Conservation (phyloP, 2,329 filamentous ascomycete genomes). For the Aspergillus thermomutatus region DNA sequence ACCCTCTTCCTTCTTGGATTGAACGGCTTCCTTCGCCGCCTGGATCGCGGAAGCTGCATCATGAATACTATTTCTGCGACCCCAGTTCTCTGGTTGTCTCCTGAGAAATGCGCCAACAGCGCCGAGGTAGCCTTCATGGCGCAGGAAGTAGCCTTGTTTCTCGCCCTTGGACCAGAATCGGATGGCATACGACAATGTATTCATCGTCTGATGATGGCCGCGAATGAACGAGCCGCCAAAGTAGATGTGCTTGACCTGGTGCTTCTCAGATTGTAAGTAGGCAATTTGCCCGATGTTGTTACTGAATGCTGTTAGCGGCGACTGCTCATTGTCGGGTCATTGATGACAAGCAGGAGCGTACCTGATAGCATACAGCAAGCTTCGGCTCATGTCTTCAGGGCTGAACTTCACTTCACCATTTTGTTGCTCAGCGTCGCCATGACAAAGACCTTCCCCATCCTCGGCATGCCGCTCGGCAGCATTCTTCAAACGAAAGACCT, state of each 20-base stretch:
- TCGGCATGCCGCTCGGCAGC: slow-evolving; percentile 76
- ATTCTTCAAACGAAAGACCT: slow-evolving; percentile 90
- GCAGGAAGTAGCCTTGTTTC: slow-evolving; percentile 92
- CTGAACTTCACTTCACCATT: slow-evolving; percentile 57
- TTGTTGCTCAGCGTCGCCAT: slow-evolving; percentile 46
- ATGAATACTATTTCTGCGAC: slow-evolving; percentile 74
- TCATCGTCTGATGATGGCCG: slow-evolving; percentile 95
- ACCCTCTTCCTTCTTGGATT: slow-evolving; percentile 2
- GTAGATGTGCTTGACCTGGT: slow-evolving; percentile 87
- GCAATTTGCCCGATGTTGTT: slow-evolving; percentile 99
- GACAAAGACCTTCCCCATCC: slow-evolving; percentile 60
- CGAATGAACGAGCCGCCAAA: slow-evolving; percentile 97
- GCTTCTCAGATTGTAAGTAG: slow-evolving; percentile 94
- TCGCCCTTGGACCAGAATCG: slow-evolving; percentile 93
- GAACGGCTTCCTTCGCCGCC: slow-evolving; percentile 20
- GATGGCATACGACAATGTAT: slow-evolving; percentile 93
- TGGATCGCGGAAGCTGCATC: slow-evolving; percentile 31
- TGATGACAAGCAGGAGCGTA: slow-evolving; percentile 23
- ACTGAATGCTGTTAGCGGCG: slow-evolving; percentile 45
- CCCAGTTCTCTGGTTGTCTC: slow-evolving; percentile 87
- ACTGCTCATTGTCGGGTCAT: neutral
- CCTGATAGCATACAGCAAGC: slow-evolving; percentile 85
- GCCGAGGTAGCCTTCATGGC: slow-evolving; percentile 94
- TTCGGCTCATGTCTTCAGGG: slow-evolving; percentile 81
- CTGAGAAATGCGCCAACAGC: slow-evolving; percentile 92